Conservation (phyloP, 2,329 filamentous ascomycete genomes). For the Blumeria graminis region DNA sequence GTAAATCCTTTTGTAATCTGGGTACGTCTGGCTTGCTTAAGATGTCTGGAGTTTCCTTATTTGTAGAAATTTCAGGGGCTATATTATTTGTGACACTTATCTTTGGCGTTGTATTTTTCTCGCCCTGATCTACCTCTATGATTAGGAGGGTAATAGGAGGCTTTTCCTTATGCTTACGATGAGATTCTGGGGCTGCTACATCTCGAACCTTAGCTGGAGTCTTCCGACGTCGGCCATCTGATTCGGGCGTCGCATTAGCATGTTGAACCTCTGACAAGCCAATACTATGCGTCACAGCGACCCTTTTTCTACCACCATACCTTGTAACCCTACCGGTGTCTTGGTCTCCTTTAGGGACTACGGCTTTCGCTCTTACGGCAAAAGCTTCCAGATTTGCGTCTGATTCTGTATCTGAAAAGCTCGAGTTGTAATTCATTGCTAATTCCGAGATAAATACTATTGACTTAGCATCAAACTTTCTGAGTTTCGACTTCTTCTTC, state of each 20-base stretch:
- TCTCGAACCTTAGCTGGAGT: not conserved
- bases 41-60: not conserved
- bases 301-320: not conserved
- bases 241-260: not conserved
- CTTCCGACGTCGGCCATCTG: not conserved
- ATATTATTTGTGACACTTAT: not conserved
- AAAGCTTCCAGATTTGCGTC: not conserved
- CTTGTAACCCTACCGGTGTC: not conserved
- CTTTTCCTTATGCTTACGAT: too few relatives aligned
- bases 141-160: too few relatives aligned
- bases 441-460: not conserved
- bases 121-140: not conserved
- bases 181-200: not conserved
- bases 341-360: not conserved
- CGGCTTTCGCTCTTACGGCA: not conserved
- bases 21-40: not conserved
- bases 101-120: not conserved
- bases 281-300: not conserved
- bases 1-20: not conserved
- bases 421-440: not conserved
- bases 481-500: not conserved
- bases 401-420: not conserved
- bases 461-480: not conserved
- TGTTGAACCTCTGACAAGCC: not conserved
- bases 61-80: too few relatives aligned